Evolutionary conservation across 306 rosid species (phyloP).

Genomic region (Styphnolobium japonicum): DNA sequence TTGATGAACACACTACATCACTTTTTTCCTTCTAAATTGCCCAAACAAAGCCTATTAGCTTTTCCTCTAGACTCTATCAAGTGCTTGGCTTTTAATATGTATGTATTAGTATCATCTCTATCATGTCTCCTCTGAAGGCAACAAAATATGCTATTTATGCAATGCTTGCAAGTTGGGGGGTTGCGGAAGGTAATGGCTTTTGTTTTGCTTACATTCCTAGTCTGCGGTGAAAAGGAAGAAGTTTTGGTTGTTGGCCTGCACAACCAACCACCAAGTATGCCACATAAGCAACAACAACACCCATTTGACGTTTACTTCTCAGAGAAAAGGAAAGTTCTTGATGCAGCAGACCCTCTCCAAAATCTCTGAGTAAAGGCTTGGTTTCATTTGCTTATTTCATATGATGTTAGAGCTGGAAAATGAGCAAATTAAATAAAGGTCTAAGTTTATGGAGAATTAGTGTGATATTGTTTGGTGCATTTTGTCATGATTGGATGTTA

Average conservation of each 20-base stretch:
- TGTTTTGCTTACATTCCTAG: conserved; percentile 22
- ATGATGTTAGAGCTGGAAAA: background rate
- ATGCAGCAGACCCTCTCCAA: conserved; percentile 70
- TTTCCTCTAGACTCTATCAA: background rate
- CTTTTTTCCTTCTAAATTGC: conserved; percentile 23
- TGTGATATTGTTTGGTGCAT: background rate
- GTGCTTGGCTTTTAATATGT: background rate
- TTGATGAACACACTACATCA: conserved; percentile 11
- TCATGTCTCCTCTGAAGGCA: background rate
- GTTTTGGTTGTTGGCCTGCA: background rate
- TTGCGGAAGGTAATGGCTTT: conserved; percentile 25
- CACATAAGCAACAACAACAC: conserved; percentile 7
- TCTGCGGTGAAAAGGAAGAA: conserved; percentile 28
- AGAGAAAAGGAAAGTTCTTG: conserved; percentile 57
- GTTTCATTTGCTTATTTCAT: background rate
- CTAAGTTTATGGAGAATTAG: background rate
- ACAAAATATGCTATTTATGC: conserved; percentile 20
- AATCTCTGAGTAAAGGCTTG: conserved; percentile 40
- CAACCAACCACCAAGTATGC: background rate
- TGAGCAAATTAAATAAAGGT: background rate
- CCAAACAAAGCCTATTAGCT: conserved; percentile 27
- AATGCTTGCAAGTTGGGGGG: conserved; percentile 19
- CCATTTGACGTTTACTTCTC: conserved; percentile 38
- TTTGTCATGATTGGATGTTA: conserved; percentile 15
- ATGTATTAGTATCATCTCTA: background rate